Evolutionary conservation across 2,329 filamentous ascomycete genomes (phyloP).

Genomic region (Neofusicoccum ribis): DNA sequence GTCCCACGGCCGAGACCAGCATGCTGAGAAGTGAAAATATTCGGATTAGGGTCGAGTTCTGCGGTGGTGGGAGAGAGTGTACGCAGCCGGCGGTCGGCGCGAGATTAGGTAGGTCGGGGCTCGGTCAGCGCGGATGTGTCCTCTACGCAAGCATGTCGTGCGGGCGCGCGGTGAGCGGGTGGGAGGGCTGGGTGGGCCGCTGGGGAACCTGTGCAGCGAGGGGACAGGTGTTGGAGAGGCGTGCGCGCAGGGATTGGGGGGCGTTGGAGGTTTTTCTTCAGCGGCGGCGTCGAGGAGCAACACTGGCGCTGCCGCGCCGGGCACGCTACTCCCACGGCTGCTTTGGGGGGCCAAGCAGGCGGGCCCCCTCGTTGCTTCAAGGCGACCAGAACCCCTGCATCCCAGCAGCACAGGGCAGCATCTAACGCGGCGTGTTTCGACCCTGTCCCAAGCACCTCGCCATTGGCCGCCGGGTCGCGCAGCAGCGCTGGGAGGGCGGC

Average conservation of each 20-base stretch:
- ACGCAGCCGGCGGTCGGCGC: conserved; percentile 16
- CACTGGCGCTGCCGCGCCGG: neutral
- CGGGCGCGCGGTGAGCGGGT: neutral
- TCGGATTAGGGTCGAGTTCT: neutral
- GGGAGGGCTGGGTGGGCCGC: neutral
- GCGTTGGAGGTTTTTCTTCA: conserved; percentile 15
- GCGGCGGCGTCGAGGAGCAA: conserved; percentile 9
- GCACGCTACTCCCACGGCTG: neutral
- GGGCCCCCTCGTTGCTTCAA: conserved; percentile 15
- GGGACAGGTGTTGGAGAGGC: conserved; percentile 16
- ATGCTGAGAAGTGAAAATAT: neutral
- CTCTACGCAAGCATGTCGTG: conserved; percentile 13
- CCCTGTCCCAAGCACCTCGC: neutral
- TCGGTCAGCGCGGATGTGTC: neutral
- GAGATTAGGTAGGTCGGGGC: neutral
- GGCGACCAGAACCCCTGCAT: conserved; percentile 13
- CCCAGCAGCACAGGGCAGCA: conserved; percentile 13
- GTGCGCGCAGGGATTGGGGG: conserved; percentile 15
- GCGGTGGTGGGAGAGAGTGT: neutral
- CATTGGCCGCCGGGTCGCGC: neutral
- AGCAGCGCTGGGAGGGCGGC: no score
- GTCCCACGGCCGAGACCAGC: conserved; percentile 20
- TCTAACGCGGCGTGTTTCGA: conserved; percentile 13
- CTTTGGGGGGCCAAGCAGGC: conserved; percentile 2
- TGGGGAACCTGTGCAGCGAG: conserved; percentile 13